phyloP scores from a whole-genome alignment of 805 yeast genomes.

The Myxozyma geophila region DNA sequence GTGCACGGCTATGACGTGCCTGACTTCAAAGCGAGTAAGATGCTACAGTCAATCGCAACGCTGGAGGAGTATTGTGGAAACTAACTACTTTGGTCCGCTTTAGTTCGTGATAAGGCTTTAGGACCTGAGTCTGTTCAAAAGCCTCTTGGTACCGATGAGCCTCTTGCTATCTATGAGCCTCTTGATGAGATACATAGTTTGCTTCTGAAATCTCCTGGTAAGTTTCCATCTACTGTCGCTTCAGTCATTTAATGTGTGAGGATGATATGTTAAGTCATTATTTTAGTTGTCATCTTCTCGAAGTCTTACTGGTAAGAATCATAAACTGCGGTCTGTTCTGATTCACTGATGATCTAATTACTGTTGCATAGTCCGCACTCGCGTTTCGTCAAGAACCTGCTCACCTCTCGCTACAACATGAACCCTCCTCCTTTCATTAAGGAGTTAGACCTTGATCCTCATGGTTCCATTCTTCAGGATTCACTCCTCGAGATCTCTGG shows the following conservation, averaged over 20 bases:
- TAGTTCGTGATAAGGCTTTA: conserved; percentile 5
- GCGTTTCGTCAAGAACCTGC: conserved; percentile 66
- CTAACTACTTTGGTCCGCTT: neutral
- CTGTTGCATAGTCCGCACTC: conserved; percentile 66
- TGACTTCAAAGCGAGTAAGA: conserved; percentile 22
- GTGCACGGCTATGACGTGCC: conserved; percentile 28
- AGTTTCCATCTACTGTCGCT: neutral
- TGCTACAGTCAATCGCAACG: too few species aligned
- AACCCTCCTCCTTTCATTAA: conserved; percentile 74
- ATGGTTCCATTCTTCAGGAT: conserved; percentile 76
- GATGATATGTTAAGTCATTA: neutral
- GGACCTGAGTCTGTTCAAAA: neutral
- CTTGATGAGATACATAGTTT: conserved; percentile 23
- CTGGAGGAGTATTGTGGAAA: neutral
- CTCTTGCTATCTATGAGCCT: conserved; percentile 24
- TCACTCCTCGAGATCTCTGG: conserved; percentile 73
- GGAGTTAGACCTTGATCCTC: conserved; percentile 78
- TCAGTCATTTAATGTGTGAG: neutral
- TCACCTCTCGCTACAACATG: conserved; percentile 66
- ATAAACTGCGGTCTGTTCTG: neutral
- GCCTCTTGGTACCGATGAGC: conserved; percentile 7
- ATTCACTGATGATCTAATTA: neutral
- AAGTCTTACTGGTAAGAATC: conserved; percentile 49
- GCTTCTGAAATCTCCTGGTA: conserved; percentile 29
- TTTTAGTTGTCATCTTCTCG: conserved; percentile 52